Conservation (phyloP, 495 filamentous ascomycete genomes). For the Pyronema omphalodes region DNA sequence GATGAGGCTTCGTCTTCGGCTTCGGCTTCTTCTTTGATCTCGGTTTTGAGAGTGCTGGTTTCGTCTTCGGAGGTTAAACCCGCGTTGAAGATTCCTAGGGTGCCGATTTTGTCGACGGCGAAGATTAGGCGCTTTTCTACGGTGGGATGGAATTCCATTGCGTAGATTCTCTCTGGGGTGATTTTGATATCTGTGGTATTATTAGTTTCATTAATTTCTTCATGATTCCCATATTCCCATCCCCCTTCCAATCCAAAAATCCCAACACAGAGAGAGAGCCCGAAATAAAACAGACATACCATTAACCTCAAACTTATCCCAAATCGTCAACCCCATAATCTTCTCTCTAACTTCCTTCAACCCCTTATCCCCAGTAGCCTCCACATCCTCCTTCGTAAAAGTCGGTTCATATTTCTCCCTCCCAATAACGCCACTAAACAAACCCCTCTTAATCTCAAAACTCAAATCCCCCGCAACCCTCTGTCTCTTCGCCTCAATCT, state of each 20-base stretch:
- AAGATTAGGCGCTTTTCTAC: constrained; percentile 76
- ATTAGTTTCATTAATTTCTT: neutral
- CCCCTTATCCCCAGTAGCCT: constrained; percentile 59
- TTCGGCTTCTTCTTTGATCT: neutral
- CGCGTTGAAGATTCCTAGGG: constrained; percentile 71
- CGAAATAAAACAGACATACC: constrained; percentile 6
- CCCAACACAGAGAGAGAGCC: constrained; percentile 44
- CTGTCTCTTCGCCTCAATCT: constrained; percentile 39
- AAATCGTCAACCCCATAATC: constrained; percentile 64
- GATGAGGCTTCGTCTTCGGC: neutral
- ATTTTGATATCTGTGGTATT: constrained; percentile 66
- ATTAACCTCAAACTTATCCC: constrained; percentile 22
- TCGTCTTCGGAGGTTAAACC: neutral
- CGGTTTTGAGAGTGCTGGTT: neutral
- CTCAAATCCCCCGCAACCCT: constrained; percentile 53
- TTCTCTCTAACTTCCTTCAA: constrained; percentile 58
- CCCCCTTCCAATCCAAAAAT: constrained; percentile 33
- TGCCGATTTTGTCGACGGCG: constrained; percentile 78
- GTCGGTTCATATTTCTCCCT: constrained; percentile 50
- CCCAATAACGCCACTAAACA: constrained; percentile 43
- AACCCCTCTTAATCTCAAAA: constrained; percentile 40
- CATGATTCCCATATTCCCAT: constrained; percentile 9
- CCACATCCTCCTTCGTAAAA: constrained; percentile 63
- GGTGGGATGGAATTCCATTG: constrained; percentile 72
- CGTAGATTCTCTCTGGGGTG: constrained; percentile 59